Base-by-base conservation (phyloP, 495 filamentous ascomycete genomes). In the Cetradonia linearis region DNA sequence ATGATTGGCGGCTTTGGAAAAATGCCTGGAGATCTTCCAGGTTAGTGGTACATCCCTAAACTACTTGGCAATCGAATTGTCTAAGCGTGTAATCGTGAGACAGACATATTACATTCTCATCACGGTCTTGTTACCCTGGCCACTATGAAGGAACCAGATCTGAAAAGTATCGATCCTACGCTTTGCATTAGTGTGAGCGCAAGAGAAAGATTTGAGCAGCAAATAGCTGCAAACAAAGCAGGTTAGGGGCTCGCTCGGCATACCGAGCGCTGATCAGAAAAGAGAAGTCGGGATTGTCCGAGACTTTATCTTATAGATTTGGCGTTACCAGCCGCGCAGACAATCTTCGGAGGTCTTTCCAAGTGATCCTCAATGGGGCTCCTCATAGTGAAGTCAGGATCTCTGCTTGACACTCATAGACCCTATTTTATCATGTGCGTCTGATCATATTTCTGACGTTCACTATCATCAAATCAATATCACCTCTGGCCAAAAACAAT, bases 1-100 rank as follows among this genome's bases (percentile, higher is more conserved):
- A 66, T 82, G 27, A 83, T 96, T 20, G 93, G 93, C 53, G 93
- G 93, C 0, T 96, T 97, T 72, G 85, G 85, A 5, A 97, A 98
- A 67, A 68, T 79, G 11, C 84, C 89, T 0, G 87, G 88, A 31
- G 83, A 88, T 60, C 81, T 81, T 61, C 93, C 93, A 52, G 82
- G 82, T 83, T 70, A 65, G 75, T 68, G 11, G 34, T 47, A 14
- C 25, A 23, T 55, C 16, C 55, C 10, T 23, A 27, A 37, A 27
- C 11, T 33, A 27, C 28, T 27, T 50, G 47, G n/a, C 25, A 27
- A 27, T 27, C 63, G 64, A 18, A 58, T 64, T 38, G 5, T 37
- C 59, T 61, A 48, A 47, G 13, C 8, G 11, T 13, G 14, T 14
- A 18, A n/a, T 56, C 9, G 42, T 37, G 31, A 2, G n/a, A 54